Conservation (phyloP, 2,329 filamentous ascomycete species). For the Penicillium sp. region DNA sequence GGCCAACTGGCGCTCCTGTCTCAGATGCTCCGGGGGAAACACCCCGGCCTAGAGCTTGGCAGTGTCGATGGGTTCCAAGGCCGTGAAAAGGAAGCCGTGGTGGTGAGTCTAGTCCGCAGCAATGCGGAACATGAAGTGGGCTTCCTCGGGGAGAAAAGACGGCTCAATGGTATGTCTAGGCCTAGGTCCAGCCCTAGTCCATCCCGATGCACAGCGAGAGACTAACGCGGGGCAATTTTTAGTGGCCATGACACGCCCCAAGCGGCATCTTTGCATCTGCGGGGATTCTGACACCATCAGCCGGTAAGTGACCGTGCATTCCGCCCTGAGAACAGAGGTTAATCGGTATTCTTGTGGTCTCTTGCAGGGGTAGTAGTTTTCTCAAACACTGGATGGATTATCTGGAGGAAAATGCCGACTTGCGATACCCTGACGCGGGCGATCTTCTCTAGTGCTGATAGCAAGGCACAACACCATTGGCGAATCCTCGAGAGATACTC, state of each 20-base stretch:
- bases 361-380: slow-evolving; percentile 75
- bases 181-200: background rate
- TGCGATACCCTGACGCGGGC: slow-evolving; percentile 77
- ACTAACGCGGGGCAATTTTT: slow-evolving; percentile 22
- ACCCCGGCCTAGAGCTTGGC: slow-evolving; percentile 87
- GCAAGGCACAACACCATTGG: background rate
- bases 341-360: slow-evolving; percentile 15
- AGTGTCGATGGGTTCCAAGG: slow-evolving; percentile 98
- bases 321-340: slow-evolving; percentile 1
- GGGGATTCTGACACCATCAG: slow-evolving; percentile 93
- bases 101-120: slow-evolving; percentile 92
- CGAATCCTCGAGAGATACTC: no score
- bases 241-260: slow-evolving; percentile 97
- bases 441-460: slow-evolving; percentile 35
- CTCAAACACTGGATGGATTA: slow-evolving; percentile 90
- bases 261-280: slow-evolving; percentile 85
- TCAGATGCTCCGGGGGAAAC: slow-evolving; percentile 74
- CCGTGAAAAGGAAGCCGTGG: slow-evolving; percentile 91
- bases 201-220: background rate
- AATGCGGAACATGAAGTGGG: slow-evolving; percentile 87
- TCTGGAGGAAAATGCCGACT: slow-evolving; percentile 85
- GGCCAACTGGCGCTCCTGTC: slow-evolving; percentile 84
- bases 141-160: slow-evolving; percentile 87
- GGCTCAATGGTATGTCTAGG: slow-evolving; percentile 78
- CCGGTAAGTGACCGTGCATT: slow-evolving; percentile 63